Conservation (phyloP, 306 rosid species). For the Sicyos edulis region DNA sequence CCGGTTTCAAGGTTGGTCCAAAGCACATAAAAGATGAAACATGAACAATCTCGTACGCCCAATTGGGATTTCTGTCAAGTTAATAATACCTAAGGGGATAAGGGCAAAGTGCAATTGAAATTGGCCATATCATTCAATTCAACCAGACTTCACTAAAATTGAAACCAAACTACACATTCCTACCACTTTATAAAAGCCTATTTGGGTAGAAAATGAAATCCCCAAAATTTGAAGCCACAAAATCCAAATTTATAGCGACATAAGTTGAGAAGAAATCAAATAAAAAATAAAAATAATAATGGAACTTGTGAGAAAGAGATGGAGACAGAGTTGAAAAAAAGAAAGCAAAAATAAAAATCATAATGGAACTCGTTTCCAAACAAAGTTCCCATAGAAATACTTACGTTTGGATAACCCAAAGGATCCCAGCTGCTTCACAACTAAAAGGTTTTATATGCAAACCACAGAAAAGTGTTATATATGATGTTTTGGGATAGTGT, state of each 20-base stretch:
- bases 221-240: slow-evolving; percentile 10
- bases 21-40: not conserved
- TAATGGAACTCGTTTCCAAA: not conserved
- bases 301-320: not conserved
- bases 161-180: not conserved
- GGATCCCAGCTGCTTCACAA: not conserved
- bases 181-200: not conserved
- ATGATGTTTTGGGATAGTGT: not conserved
- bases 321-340: not conserved
- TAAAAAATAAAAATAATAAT: not conserved
- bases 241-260: not conserved
- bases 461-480: not conserved
- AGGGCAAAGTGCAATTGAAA: not conserved
- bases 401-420: not conserved
- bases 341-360: not conserved
- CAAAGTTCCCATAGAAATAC: not conserved
- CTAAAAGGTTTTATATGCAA: not conserved
- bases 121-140: not conserved
- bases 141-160: not conserved
- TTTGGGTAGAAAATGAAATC: slow-evolving; percentile 8
- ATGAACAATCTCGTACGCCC: not conserved
- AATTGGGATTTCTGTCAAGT: not conserved
- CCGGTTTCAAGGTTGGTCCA: not conserved
- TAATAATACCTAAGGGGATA: not conserved
- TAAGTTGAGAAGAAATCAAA: not conserved